Evolutionary conservation across 2,329 filamentous ascomycete genomes (phyloP).

Genomic region (Cercospora citrullina): DNA sequence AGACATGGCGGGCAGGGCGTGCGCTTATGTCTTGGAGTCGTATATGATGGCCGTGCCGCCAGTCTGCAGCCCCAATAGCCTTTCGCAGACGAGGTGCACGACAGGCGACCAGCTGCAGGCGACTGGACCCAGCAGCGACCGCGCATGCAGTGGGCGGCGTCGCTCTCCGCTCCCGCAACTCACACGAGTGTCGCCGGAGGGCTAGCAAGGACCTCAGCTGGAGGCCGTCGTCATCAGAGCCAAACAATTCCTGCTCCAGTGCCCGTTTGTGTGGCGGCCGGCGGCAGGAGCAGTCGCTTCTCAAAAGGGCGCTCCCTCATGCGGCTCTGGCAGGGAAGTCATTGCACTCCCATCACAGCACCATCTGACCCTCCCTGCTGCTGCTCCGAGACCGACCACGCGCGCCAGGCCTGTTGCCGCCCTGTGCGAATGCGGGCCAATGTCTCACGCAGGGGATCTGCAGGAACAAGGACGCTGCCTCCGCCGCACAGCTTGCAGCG

Average conservation of each 20-base stretch:
- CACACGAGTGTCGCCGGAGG: neutral
- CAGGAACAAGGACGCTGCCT: neutral
- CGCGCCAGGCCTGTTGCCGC: neutral
- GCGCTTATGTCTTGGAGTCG: neutral
- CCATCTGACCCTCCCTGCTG: neutral
- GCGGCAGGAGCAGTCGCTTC: neutral
- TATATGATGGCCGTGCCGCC: neutral
- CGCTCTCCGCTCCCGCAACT: neutral
- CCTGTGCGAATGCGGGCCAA: neutral
- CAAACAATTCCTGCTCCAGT: neutral
- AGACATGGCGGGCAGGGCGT: slow-evolving; percentile 8
- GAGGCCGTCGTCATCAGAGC: neutral
- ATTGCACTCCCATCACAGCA: neutral
- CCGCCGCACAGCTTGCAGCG: neutral
- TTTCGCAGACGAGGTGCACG: neutral
- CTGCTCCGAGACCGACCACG: neutral
- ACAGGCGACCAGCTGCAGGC: neutral
- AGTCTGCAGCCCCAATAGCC: neutral
- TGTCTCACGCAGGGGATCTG: slow-evolving; percentile 1
- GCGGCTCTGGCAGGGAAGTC: neutral
- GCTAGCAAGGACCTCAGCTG: neutral
- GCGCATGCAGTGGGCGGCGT: neutral
- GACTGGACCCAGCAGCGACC: neutral
- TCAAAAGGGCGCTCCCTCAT: neutral
- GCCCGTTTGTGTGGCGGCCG: neutral